Conservation (phyloP, 371 early-diverging fungal genomes). For the Rhizopus sp. region DNA sequence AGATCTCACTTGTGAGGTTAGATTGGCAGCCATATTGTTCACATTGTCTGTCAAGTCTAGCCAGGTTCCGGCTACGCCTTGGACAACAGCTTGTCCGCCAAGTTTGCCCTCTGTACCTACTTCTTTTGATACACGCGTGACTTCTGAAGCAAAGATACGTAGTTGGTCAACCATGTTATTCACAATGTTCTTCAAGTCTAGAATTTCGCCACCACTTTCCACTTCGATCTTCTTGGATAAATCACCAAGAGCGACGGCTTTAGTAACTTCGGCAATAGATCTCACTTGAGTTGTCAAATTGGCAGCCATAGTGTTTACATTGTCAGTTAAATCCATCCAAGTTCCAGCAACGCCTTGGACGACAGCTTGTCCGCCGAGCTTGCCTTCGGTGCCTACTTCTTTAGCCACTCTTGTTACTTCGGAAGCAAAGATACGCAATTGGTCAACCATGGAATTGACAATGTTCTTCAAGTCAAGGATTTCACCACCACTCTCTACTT, state of each 20-base stretch:
- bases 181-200: slow-evolving; percentile 35
- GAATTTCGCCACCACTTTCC: slow-evolving; percentile 33
- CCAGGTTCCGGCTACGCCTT: slow-evolving; percentile 22
- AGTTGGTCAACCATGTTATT: slow-evolving; percentile 41
- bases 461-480: slow-evolving; percentile 63
- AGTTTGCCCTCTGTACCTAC: slow-evolving; percentile 48
- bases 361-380: slow-evolving; percentile 32
- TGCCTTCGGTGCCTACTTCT: slow-evolving; percentile 45
- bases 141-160: slow-evolving; percentile 44
- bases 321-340: slow-evolving; percentile 51
- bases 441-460: too few species aligned
- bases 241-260: slow-evolving; percentile 35
- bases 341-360: slow-evolving; percentile 16
- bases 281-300: slow-evolving; percentile 61
- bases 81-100: slow-evolving; percentile 44
- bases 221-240: slow-evolving; percentile 38
- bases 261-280: slow-evolving; percentile 37
- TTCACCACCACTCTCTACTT: slow-evolving; percentile 62
- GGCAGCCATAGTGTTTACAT: slow-evolving; percentile 50
- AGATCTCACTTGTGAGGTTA: slow-evolving; percentile 39
- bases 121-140: slow-evolving; percentile 33
- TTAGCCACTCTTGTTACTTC: slow-evolving; percentile 53
- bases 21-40: slow-evolving; percentile 35
- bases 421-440: slow-evolving; percentile 30
- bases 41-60: slow-evolving; percentile 20